Evolutionary conservation across 192 early-diverging fungal genomes (phyloP).

Genomic region (Borealophlyctis nickersoniae): DNA sequence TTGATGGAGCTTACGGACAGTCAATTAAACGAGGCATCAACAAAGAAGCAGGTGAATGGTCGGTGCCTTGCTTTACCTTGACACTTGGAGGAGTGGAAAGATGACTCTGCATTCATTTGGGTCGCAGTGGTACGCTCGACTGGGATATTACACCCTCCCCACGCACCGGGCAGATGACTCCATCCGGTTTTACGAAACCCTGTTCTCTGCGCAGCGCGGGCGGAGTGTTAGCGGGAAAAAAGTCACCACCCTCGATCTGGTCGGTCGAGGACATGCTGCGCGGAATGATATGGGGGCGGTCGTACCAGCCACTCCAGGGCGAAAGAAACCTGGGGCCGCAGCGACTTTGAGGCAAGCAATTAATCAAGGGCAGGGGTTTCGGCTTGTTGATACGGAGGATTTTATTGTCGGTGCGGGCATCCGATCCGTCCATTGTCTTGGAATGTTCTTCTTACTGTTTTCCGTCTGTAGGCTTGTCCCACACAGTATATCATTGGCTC

Average conservation of each 20-base stretch:
- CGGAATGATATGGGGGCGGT: neutral
- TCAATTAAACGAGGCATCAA: conserved; percentile 37
- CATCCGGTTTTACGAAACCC: conserved; percentile 35
- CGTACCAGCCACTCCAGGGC: conserved; percentile 2
- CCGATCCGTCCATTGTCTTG: no score
- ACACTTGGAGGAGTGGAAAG: neutral
- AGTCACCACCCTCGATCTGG: conserved; percentile 28
- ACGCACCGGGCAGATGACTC: conserved; percentile 31
- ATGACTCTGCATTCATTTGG: no score
- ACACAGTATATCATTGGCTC: conserved; percentile 48
- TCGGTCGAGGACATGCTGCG: neutral
- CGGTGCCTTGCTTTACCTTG: neutral
- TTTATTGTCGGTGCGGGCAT: conserved; percentile 41
- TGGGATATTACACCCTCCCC: conserved; percentile 52
- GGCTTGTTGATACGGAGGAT: conserved; percentile 50
- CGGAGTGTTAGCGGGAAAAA: conserved; percentile 14
- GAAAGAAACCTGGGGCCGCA: conserved; percentile 32
- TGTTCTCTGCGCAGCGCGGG: conserved; percentile 26
- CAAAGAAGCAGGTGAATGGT: conserved; percentile 12
- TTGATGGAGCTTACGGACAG: conserved; percentile 49
- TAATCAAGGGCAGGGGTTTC: conserved; percentile 38
- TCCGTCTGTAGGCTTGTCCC: conserved; percentile 30
- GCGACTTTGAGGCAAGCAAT: conserved; percentile 28
- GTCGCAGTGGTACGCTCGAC: conserved; percentile 53
- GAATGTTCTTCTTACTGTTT: no score